A percentile compares a stretch with the other conserved stretches of the same genome.
Evolutionary conservation across 768 basidiomycete species (phyloP).

Genomic region (Panus rudis): DNA sequence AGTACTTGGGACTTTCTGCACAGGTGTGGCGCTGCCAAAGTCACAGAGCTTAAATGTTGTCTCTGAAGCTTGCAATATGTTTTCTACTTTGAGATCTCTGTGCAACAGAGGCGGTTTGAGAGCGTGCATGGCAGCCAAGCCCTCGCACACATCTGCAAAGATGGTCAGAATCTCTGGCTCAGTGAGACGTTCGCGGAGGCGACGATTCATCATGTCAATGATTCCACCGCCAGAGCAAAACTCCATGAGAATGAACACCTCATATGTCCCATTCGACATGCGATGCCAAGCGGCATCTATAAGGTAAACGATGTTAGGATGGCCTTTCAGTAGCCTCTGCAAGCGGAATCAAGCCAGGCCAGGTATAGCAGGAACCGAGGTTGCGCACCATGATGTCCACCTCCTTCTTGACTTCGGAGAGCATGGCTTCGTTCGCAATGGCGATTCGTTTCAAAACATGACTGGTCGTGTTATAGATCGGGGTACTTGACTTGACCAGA

Average conservation of each 20-base stretch:
- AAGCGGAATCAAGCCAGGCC: constrained; percentile 21
- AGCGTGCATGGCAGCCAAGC: constrained; percentile 94
- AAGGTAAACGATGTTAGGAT: constrained; percentile 92
- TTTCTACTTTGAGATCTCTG: constrained; percentile 98
- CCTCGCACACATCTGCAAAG: constrained; percentile 96
- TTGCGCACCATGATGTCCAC: constrained; percentile 92
- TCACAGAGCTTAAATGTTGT: constrained; percentile 94
- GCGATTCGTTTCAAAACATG: constrained; percentile 98
- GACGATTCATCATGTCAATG: constrained; percentile 99
- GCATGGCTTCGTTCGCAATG: constrained; percentile 82
- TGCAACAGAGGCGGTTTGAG: constrained; percentile 86
- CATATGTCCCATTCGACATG: constrained; percentile 76
- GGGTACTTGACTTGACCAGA: constrained; percentile 78
- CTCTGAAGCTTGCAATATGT: constrained; percentile 83
- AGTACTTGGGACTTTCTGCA: constrained; percentile 67
- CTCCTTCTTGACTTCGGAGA: constrained; percentile 93
- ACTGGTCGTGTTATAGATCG: constrained; percentile 85
- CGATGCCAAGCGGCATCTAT: constrained; percentile 92
- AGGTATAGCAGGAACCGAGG: constrained; percentile 1
- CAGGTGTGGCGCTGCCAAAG: constrained; percentile 87
- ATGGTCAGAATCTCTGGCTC: constrained; percentile 97
- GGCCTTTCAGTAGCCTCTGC: constrained; percentile 84
- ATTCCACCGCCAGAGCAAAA: constrained; percentile 97
- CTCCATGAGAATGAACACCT: constrained; percentile 99
- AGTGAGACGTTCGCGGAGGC: constrained; percentile 87